Evolutionary conservation across 805 yeast species (phyloP), one percentile per base, ranked within the genome.

Genomic region (Hanseniaspora singularis): DNA sequence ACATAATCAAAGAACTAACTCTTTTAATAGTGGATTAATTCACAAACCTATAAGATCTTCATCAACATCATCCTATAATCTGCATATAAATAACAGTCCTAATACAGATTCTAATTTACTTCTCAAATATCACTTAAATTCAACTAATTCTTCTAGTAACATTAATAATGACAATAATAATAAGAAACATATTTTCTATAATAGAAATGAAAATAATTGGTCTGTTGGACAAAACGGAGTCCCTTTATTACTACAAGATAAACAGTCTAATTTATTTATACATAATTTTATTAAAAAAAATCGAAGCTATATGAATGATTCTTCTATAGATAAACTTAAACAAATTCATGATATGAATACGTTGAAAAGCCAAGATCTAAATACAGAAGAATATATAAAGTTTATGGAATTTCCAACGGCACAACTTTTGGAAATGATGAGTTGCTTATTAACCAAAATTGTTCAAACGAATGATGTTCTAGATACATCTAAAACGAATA

Each of bases 391-490:
- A 27, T 38, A 50, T 22, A 51, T 46, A 12, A 18, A 39, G 32
- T 51, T 48, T 30, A 46, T 60, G 43, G 66, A 86, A 57, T 84
- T 78, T 58, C 88, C 95, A 1, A 86, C 84, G 1, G 76, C 79
- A 50, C 89, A 83, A 52, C 70, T 92, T 23, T 69, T 92, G 37
- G 62, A 77, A 38, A 89, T 92, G 96, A 70, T 89, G 43, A 76
- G 95, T 18, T 80, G 94, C 7, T 68, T 89, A 45, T 67, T 89
- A 46, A 86, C 86, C 53, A 84, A 83, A 59, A 87, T 92, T 40
- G 81, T 89, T 32, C 89, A 83, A 56, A 87, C 94, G 11, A 92
- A 89, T 64, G 98, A 89, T 62, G 70, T 77, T 42, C 66, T 85
- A 30, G 89, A 80, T 56, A 33, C 12, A n/a, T n/a, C n/a, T n/a